Conservation (phyloP, 345 rosid genomes). For the Citrus australasica region DNA sequence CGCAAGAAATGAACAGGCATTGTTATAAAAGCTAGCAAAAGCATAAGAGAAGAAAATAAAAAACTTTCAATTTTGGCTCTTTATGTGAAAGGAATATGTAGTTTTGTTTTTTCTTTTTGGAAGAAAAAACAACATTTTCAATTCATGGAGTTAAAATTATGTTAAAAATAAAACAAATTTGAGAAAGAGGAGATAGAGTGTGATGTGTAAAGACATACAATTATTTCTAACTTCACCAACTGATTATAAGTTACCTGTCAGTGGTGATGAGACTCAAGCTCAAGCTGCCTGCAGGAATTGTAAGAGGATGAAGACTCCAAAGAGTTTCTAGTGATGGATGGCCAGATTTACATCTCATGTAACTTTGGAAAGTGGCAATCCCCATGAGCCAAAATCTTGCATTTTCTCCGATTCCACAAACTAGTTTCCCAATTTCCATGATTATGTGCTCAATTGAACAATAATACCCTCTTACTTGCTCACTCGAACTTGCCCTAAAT, state of each 20-base stretch:
- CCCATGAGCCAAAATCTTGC: conserved; percentile 77
- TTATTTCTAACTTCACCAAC: conserved; percentile 16
- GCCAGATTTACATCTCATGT: conserved; percentile 69
- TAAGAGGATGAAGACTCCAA: conserved; percentile 68
- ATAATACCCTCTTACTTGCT: conserved; percentile 28
- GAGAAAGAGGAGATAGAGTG: background rate
- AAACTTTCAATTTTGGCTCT: background rate
- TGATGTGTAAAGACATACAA: background rate
- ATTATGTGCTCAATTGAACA: conserved; percentile 68
- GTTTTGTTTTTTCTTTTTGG: background rate
- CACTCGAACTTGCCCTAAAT: conserved; percentile 37
- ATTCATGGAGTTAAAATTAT: background rate
- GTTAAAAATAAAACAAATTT: background rate
- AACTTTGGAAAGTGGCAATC: conserved; percentile 77
- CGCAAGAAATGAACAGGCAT: conserved; percentile 1
- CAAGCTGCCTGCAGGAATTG: conserved; percentile 66
- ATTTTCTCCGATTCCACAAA: conserved; percentile 43
- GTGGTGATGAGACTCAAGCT: conserved; percentile 66
- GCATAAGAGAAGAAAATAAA: background rate
- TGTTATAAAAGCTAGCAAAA: background rate
- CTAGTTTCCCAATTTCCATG: conserved; percentile 67
- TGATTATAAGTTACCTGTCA: conserved; percentile 53
- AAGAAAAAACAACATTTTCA: background rate
- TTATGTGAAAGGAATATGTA: background rate
- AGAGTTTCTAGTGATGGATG: conserved; percentile 61